Conservation (phyloP, 225 moss, liverwort and hornwort species). For the Pseudoscleropodium purum region DNA sequence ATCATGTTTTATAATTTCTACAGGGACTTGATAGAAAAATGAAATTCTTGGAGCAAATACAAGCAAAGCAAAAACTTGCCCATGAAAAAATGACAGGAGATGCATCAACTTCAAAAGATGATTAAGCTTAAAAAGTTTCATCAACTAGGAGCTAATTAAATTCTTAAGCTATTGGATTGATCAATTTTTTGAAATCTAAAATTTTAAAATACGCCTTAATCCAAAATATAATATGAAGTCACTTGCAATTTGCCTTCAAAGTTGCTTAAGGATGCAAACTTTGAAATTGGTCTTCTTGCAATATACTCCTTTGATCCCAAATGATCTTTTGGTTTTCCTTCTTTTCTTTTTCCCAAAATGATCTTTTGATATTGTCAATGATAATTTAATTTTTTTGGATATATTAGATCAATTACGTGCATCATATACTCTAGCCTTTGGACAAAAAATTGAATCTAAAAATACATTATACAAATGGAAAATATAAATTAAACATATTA, state of each 20-base stretch:
- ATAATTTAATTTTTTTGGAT: too few species aligned
- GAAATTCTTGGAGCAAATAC: not conserved
- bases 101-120: not conserved
- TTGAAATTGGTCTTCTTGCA: not conserved
- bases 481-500: too few species aligned
- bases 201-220: not conserved
- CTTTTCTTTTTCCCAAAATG: not conserved
- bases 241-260: not conserved
- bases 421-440: too few species aligned
- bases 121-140: not conserved
- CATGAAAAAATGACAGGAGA: not conserved
- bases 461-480: too few species aligned
- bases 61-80: not conserved
- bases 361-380: not conserved
- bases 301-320: accelerated
- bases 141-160: too few species aligned
- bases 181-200: too few species aligned
- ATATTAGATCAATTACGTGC: too few species aligned
- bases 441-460: too few species aligned
- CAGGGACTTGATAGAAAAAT: conserved; percentile 18
- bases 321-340: too few species aligned
- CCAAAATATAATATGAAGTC: not conserved
- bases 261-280: not conserved
- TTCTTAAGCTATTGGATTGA: not conserved
- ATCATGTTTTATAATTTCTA: not conserved